Percentiles rank a stretch among this genome's conserved stretches.
These are phyloP conservation scores for Flaveria ramosissima DNA, from an alignment of 129 eudicot species.

Conservation along the genomic window DNA sequence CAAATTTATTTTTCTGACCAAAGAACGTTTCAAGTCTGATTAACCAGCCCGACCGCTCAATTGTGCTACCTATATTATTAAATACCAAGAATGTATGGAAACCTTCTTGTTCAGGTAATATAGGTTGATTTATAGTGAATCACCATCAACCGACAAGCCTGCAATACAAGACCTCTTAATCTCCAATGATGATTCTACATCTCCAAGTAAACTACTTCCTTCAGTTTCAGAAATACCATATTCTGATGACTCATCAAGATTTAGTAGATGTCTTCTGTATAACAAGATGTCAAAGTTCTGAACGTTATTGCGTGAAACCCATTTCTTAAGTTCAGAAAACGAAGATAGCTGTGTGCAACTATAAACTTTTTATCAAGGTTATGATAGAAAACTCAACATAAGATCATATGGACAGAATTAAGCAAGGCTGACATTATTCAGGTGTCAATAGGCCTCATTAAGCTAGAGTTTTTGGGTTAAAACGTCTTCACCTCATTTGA, in stretches of 20 bases:
- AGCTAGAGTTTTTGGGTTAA: no score
- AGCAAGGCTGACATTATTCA: constrained; percentile 56
- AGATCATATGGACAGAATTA: constrained; percentile 10
- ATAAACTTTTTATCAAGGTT: not conserved
- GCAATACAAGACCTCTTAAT: constrained; percentile 55
- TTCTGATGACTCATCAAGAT: constrained; percentile 48
- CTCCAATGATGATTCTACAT: constrained; percentile 54
- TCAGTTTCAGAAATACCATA: constrained; percentile 73
- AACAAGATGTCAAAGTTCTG: constrained; percentile 62
- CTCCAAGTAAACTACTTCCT: constrained; percentile 80
- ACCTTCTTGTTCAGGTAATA: constrained; percentile 74
- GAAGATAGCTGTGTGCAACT: constrained; percentile 56
- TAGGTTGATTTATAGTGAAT: constrained; percentile 62
- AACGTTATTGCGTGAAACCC: constrained; percentile 73
- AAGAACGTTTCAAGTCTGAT: not conserved
- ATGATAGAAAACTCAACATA: not conserved
- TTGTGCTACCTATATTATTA: not conserved
- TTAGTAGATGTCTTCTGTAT: constrained; percentile 61
- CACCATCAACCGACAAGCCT: constrained; percentile 94
- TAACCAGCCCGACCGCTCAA: not conserved
- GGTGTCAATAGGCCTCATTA: constrained; percentile 16
- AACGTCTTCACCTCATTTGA: no score
- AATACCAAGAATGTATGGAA: not conserved
- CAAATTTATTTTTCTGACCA: not conserved
- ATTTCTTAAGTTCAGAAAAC: constrained; percentile 64